These are phyloP conservation scores for Phaeotremella fagi DNA, from an alignment of 768 basidiomycete species.

Conservation along the genomic window DNA sequence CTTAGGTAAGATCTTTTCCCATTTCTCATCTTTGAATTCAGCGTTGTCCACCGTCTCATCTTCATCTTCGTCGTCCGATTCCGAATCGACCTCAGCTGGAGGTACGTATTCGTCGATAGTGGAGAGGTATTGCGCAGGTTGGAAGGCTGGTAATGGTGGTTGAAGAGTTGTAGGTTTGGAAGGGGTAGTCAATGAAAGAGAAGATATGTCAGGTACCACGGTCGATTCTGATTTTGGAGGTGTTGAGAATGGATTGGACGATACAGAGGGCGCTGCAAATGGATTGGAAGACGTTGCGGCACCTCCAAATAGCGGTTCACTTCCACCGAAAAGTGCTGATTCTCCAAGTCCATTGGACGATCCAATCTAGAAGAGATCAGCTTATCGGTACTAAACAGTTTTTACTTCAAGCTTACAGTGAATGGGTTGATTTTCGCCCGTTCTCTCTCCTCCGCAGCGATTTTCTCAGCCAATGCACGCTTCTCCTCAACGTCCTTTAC, in stretches of 20 bases:
- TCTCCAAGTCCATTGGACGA: too few relatives aligned
- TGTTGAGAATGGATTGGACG: conserved; percentile 4
- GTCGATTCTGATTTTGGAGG: conserved; percentile 1
- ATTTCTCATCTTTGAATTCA: conserved; percentile 48
- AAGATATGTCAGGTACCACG: conserved; percentile 14
- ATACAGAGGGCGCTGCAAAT: conserved; percentile 9
- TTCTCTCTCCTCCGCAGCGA: conserved; percentile 27
- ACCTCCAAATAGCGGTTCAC: conserved; percentile 17
- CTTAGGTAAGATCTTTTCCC: conserved; percentile 57
- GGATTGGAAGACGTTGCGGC: conserved; percentile 13
- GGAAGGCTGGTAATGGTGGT: conserved; percentile 45
- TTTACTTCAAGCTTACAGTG: too few relatives aligned
- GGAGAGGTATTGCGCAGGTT: conserved; percentile 43
- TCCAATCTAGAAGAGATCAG: too few relatives aligned
- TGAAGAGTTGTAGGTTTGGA: conserved; percentile 16
- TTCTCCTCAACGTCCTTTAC: conserved; percentile 39
- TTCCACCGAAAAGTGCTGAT: conserved; percentile 39
- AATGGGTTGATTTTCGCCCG: conserved; percentile 43
- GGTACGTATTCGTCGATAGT: conserved; percentile 46
- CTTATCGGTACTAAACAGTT: too few relatives aligned
- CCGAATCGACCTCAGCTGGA: conserved; percentile 11
- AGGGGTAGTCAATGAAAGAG: conserved; percentile 14
- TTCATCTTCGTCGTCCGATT: conserved; percentile 19
- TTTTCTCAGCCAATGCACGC: conserved; percentile 24
- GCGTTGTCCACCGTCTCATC: conserved; percentile 49